Evolutionary conservation across 805 yeast species (phyloP).

Genomic region (Myxozyma melibiosi): DNA sequence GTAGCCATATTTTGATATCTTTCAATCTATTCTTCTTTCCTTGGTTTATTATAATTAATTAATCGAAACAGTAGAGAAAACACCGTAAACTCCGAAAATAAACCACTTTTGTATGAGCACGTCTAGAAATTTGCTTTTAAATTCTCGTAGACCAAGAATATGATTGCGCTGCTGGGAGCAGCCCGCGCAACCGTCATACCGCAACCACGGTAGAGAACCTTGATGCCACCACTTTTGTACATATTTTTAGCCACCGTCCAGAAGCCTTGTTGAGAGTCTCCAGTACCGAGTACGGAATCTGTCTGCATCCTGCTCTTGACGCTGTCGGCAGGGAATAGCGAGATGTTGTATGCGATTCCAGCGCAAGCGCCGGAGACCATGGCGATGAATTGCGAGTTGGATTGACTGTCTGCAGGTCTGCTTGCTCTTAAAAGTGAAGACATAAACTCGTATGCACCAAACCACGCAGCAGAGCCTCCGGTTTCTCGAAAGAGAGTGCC

Average conservation of each 20-base stretch:
- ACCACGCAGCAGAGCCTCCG: slow-evolving; percentile 93
- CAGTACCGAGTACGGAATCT: slow-evolving; percentile 41
- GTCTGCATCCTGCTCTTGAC: slow-evolving; percentile 86
- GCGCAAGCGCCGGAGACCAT: slow-evolving; percentile 83
- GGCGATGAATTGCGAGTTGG: slow-evolving; percentile 53
- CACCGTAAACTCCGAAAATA: background rate
- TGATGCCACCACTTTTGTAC: slow-evolving; percentile 58
- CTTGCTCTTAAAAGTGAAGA: slow-evolving; percentile 40
- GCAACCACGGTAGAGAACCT: slow-evolving; percentile 79
- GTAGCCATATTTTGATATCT: slow-evolving; percentile 4
- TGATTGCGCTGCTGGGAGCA: slow-evolving; percentile 86
- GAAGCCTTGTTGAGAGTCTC: slow-evolving; percentile 42
- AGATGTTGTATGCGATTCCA: slow-evolving; percentile 77
- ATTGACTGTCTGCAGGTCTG: background rate
- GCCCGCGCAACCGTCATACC: slow-evolving; percentile 81
- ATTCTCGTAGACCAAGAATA: slow-evolving; percentile 74
- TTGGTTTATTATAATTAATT: too few species aligned
- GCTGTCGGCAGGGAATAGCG: slow-evolving; percentile 88
- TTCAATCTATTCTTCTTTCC: background rate
- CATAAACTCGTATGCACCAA: slow-evolving; percentile 77
- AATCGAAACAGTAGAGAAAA: background rate
- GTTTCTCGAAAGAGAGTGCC: slow-evolving; percentile 82
- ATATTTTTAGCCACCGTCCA: slow-evolving; percentile 47
- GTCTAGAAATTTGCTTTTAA: slow-evolving; percentile 30
- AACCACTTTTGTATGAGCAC: slow-evolving; percentile 41